These are phyloP conservation scores for Helicocarpus griseus DNA, from an alignment of 2,329 filamentous ascomycete genomes.

Conservation along the genomic window DNA sequence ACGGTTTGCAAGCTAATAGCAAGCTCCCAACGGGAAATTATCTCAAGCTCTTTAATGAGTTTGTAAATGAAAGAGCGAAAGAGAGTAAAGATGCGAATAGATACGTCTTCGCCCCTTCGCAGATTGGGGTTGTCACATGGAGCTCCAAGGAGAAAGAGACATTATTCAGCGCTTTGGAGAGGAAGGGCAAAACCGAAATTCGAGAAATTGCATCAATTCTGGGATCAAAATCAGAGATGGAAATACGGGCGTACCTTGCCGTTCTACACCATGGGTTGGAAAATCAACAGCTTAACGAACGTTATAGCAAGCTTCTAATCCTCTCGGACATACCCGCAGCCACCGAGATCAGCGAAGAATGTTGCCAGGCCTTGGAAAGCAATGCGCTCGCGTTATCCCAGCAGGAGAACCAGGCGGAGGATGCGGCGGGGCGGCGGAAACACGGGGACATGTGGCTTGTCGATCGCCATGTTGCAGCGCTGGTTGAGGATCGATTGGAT, in stretches of 20 bases:
- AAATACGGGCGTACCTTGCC: slow-evolving; percentile 61
- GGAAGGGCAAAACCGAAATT: slow-evolving; percentile 54
- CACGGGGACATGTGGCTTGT: slow-evolving; percentile 62
- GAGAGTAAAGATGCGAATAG: slow-evolving; percentile 6
- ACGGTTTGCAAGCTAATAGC: slow-evolving; percentile 20
- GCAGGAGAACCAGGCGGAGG: slow-evolving; percentile 55
- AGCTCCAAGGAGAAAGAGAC: slow-evolving; percentile 57
- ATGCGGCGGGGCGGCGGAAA: slow-evolving; percentile 47
- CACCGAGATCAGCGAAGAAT: slow-evolving; percentile 57
- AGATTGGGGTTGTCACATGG: slow-evolving; percentile 65
- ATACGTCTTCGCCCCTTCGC: slow-evolving; percentile 35
- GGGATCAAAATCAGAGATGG: slow-evolving; percentile 61
- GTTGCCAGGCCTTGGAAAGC: slow-evolving; percentile 55
- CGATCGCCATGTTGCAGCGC: slow-evolving; percentile 24
- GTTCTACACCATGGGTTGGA: slow-evolving; percentile 48
- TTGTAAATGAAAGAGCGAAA: slow-evolving; percentile 37
- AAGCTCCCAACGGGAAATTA: slow-evolving; percentile 43
- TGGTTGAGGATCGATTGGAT: slow-evolving; percentile 20
- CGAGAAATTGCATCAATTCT: slow-evolving; percentile 54
- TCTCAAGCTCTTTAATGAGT: slow-evolving; percentile 43
- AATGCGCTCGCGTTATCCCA: slow-evolving; percentile 57
- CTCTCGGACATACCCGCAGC: slow-evolving; percentile 59
- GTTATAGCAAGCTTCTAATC: slow-evolving; percentile 30
- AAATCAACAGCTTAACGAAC: slow-evolving; percentile 28
- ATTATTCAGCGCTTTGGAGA: slow-evolving; percentile 58